Evolutionary conservation across 2,329 filamentous ascomycete genomes (phyloP).

Genomic region (Tolypocladium nubicola): DNA sequence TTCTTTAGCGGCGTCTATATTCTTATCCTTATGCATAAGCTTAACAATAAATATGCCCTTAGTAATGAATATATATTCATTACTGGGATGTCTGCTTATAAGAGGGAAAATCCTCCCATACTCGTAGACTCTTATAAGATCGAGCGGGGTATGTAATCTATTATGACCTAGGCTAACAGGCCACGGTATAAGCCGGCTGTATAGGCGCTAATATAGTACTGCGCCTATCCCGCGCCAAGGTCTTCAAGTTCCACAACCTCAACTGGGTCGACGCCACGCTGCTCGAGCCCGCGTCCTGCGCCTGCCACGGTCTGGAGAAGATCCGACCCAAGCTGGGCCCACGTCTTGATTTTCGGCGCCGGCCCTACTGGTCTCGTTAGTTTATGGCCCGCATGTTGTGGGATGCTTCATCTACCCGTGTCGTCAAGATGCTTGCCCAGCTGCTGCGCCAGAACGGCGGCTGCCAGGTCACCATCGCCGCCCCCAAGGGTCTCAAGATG

Average conservation of each 20-base stretch:
- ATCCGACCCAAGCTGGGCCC: slow-evolving; percentile 53
- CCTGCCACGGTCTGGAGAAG: slow-evolving; percentile 60
- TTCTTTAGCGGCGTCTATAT: no score
- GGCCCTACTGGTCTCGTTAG: slow-evolving; percentile 54
- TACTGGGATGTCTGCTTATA: no score
- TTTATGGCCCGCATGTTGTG: slow-evolving; percentile 2
- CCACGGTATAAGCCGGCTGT: no score
- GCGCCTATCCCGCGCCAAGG: slow-evolving; percentile 39
- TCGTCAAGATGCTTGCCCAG: slow-evolving; percentile 42
- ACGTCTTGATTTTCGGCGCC: slow-evolving; percentile 55
- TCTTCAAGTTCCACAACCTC: slow-evolving; percentile 57
- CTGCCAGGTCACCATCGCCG: slow-evolving; percentile 59
- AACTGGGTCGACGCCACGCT: slow-evolving; percentile 59
- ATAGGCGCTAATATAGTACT: slow-evolving; percentile 29
- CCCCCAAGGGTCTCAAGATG: slow-evolving; percentile 59
- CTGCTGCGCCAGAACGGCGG: slow-evolving; percentile 55
- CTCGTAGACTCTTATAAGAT: no score
- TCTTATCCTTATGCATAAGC: no score
- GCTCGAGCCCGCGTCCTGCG: slow-evolving; percentile 60
- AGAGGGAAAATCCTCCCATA: no score
- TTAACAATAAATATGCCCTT: no score
- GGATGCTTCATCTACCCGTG: not conserved
- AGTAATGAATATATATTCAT: no score
- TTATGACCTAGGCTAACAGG: no score
- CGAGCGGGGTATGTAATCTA: no score